phyloP scores from a whole-genome alignment of 768 basidiomycete species.

The Omphalotus guepiniiformis region DNA sequence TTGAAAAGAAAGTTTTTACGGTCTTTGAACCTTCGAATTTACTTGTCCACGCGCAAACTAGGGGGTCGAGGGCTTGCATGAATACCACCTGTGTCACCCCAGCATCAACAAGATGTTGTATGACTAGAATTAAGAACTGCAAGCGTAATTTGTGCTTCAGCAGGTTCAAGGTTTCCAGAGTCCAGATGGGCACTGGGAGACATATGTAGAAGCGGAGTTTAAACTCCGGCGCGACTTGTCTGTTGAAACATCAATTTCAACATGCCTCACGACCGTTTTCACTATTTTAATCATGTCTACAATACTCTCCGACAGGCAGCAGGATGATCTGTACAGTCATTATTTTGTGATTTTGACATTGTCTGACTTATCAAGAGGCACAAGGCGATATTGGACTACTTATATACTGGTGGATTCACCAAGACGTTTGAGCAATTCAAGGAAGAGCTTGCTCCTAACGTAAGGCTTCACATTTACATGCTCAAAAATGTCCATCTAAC shows the following conservation, averaged over 20 bases:
- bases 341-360: background rate
- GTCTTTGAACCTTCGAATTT: too few species aligned
- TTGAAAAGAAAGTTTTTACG: too few species aligned
- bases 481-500: background rate
- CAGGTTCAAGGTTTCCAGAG: too few species aligned
- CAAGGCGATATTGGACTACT: slow-evolving; percentile 33
- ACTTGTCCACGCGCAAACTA: too few species aligned
- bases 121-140: too few species aligned
- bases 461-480: slow-evolving; percentile 11
- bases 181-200: background rate
- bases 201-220: background rate
- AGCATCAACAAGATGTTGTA: too few species aligned
- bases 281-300: slow-evolving; percentile 5
- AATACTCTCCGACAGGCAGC: slow-evolving; percentile 10
- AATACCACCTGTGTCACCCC: too few species aligned
- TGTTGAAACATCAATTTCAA: background rate
- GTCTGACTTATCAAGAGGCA: slow-evolving; percentile 22
- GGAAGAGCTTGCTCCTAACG: slow-evolving; percentile 20
- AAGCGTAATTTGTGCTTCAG: too few species aligned
- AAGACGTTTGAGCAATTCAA: slow-evolving; percentile 30
- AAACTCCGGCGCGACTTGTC: background rate
- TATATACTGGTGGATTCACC: slow-evolving; percentile 24
- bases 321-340: slow-evolving; percentile 7
- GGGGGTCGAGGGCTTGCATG: too few species aligned
- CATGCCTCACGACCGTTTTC: slow-evolving; percentile 4